A percentile compares a stretch with the other conserved stretches of the same genome.
phyloP scores from a whole-genome alignment of 106 monocot genomes.

The Amphibolis antarctica region DNA sequence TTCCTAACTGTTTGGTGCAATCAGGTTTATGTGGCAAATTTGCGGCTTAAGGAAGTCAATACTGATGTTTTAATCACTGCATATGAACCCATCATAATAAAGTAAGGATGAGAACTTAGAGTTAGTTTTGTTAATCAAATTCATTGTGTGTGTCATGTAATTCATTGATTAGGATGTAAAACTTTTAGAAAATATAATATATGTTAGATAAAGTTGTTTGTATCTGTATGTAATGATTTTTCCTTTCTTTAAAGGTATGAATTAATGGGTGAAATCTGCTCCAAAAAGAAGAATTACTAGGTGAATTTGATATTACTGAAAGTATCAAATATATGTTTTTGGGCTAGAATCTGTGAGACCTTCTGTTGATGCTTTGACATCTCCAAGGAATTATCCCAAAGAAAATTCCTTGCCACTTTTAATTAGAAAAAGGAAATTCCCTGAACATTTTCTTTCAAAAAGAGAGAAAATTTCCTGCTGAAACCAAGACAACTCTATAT shows the following conservation, averaged over 20 bases:
- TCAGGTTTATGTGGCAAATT: slow-evolving; percentile 76
- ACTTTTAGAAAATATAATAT: background rate
- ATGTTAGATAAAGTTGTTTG: background rate
- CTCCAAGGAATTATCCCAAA: background rate
- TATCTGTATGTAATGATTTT: background rate
- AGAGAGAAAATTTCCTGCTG: background rate
- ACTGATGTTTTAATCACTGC: slow-evolving; percentile 78
- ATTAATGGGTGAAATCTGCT: background rate
- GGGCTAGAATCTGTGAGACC: background rate
- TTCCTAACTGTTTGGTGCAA: background rate
- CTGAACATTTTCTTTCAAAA: too few species aligned
- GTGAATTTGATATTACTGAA: too few species aligned
- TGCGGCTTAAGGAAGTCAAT: slow-evolving; percentile 62
- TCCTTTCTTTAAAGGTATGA: background rate
- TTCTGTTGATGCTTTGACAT: background rate
- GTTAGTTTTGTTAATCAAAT: background rate
- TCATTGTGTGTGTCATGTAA: background rate
- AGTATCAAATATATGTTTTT: too few species aligned
- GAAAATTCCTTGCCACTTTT: background rate
- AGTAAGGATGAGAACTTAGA: slow-evolving; percentile 30
- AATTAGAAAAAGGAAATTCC: background rate
- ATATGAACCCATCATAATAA: slow-evolving; percentile 72
- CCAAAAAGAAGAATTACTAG: too few species aligned
- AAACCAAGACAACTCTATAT: too few species aligned
- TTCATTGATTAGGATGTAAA: background rate